These are phyloP conservation scores for Penicillium sumatraense DNA, from an alignment of 2,329 filamentous ascomycete species.

Conservation along the genomic window DNA sequence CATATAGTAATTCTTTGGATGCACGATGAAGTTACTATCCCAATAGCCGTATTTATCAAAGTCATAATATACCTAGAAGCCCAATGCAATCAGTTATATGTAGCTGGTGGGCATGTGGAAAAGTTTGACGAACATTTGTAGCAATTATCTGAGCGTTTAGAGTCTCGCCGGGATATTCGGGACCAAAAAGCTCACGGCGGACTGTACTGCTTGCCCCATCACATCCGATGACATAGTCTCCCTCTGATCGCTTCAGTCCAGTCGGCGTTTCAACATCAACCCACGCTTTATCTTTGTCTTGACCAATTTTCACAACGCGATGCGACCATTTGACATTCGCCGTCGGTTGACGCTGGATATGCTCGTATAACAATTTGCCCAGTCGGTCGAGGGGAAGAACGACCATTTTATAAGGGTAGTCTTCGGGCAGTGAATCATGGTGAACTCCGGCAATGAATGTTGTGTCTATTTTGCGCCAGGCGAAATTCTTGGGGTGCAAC, in stretches of 20 bases:
- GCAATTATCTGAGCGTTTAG: conserved; percentile 66
- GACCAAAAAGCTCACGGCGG: conserved; percentile 56
- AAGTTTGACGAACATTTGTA: conserved; percentile 56
- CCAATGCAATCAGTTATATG: neutral
- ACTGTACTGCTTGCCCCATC: conserved; percentile 54
- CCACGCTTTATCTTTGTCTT: conserved; percentile 53
- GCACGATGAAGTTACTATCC: conserved; percentile 61
- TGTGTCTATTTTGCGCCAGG: conserved; percentile 50
- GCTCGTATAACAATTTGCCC: conserved; percentile 46
- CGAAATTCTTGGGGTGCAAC: conserved; percentile 48
- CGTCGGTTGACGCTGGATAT: conserved; percentile 38
- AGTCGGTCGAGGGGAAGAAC: conserved; percentile 52
- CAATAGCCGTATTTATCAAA: conserved; percentile 50
- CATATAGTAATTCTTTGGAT: conserved; percentile 67
- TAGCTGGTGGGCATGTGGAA: neutral
- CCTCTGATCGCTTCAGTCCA: conserved; percentile 29
- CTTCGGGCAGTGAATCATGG: conserved; percentile 25
- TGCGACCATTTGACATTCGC: conserved; percentile 53
- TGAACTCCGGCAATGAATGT: conserved; percentile 38
- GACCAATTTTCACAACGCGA: conserved; percentile 52
- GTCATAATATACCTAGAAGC: conserved; percentile 63
- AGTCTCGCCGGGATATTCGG: conserved; percentile 63
- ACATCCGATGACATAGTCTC: conserved; percentile 62
- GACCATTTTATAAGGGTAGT: conserved; percentile 45
- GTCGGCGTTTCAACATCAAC: conserved; percentile 31